These are phyloP conservation scores for Chaetoceros muelleri DNA, from an alignment of 108 stramenopile genomes.

Conservation along the genomic window DNA sequence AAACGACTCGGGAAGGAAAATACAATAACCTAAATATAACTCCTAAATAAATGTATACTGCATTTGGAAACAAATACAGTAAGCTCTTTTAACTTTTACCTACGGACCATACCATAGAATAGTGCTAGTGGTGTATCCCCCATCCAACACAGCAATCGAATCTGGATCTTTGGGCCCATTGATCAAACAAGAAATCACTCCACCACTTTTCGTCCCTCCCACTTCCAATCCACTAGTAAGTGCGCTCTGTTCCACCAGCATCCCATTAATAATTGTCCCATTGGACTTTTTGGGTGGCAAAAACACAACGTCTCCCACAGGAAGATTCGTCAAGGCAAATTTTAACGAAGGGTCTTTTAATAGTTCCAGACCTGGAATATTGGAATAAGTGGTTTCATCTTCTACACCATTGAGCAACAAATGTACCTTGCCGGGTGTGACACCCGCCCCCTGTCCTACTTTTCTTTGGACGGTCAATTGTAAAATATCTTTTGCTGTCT, in stretches of 20 bases:
- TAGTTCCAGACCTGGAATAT: background rate
- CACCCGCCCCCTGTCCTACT: slow-evolving; percentile 12
- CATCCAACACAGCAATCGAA: background rate
- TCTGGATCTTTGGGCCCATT: slow-evolving; percentile 1
- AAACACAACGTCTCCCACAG: background rate
- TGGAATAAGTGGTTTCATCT: background rate
- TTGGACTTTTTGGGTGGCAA: background rate
- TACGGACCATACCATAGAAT: slow-evolving; percentile 1
- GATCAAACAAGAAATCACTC: slow-evolving; percentile 2
- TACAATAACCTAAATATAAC: background rate
- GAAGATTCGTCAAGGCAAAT: background rate
- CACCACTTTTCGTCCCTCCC: slow-evolving; percentile 1
- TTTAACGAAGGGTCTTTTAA: background rate
- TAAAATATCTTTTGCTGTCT: slow-evolving; percentile 3
- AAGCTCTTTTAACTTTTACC: background rate
- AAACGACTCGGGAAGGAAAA: background rate
- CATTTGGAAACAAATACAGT: background rate
- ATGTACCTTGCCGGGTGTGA: background rate
- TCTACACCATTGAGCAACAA: background rate
- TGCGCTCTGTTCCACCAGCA: background rate
- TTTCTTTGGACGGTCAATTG: slow-evolving; percentile 15
- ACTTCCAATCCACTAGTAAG: background rate
- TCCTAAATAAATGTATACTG: background rate
- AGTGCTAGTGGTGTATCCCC: background rate
- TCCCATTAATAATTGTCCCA: background rate